Base-by-base conservation (phyloP, 306 rosid genomes). In the Cucurbita maxima region DNA sequence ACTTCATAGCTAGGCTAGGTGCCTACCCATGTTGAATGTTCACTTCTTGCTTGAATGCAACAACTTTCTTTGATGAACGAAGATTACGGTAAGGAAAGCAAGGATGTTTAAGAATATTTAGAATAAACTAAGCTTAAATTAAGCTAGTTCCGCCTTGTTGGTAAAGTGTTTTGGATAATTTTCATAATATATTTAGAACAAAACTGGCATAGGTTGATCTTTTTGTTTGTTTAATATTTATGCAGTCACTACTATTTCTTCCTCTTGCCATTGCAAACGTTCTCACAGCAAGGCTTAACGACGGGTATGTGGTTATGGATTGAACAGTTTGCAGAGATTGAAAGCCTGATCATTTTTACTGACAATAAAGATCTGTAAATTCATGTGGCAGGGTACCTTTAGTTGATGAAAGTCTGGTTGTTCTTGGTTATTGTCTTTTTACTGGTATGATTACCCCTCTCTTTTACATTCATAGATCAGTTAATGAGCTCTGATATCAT, bases 241-340 rank as follows among this genome's bases (percentile, higher is more conserved):
- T 85, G 68, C 91, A 91, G 99, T 89, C 99, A n/a, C 80, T 91
- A 57, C 22, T 91, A 82, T 89, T 81, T 86, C 96, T 91, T 52
- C 99, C 99, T 20, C 78, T 89, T 15, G 97, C 97, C 58, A 84
- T 91, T 80, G 99, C 97, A 63, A 95, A 91, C 77, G 86, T 87
- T 44, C 97, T 91, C 40, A 85, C 96, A 37, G 93, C 97, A 47
- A 89, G 83, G 81, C 82, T 91, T 59, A 89, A 89, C 69, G 96
- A 89, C 43, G 99, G 99, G 99, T 95, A 87, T 78, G 92, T 74
- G 76, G 52, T 41, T 40, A 63, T 7, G 74, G 38, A 36, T 50
- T 69, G 40, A 25, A 34, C 58, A 20, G 58, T 34, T n/a, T 34
- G 53, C 37, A 11, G 44, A 70, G 47, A 30, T 51, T 16, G 15